Conservation (phyloP, 228 moss, liverwort and hornwort genomes). For the Sphagnum magellanicum region DNA sequence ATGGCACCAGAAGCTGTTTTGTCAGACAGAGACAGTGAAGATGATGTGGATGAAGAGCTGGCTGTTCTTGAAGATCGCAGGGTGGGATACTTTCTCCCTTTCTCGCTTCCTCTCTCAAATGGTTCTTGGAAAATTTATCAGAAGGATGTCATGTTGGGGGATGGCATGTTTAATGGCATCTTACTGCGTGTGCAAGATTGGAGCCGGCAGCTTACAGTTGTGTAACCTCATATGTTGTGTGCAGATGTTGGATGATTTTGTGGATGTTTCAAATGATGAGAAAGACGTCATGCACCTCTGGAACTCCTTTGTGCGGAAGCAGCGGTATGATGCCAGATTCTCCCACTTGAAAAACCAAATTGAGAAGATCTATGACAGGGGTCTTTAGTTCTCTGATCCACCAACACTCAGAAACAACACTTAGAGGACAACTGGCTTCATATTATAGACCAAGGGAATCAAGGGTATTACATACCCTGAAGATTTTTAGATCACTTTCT, state of each 20-base stretch:
- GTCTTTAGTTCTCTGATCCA: background rate
- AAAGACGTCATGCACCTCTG: constrained; percentile 98
- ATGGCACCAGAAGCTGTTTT: constrained; percentile 87
- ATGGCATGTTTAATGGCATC: background rate
- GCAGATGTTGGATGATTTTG: constrained; percentile 99
- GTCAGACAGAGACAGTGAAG: constrained; percentile 90
- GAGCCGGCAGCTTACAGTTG: too few species aligned
- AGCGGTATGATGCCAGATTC: constrained; percentile 36
- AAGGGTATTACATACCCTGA: background rate
- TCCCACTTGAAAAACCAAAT: too few species aligned
- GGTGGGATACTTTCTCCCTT: constrained; percentile 27
- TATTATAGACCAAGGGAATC: background rate
- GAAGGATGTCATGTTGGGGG: background rate
- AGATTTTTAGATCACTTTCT: too few species aligned
- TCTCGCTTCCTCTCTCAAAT: background rate
- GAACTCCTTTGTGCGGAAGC: constrained; percentile 97
- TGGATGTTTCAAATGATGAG: constrained; percentile 87
- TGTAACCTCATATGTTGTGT: background rate
- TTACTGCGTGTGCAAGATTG: too few species aligned
- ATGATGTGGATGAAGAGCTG: constrained; percentile 80
- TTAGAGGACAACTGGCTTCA: background rate
- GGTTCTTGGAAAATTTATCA: background rate
- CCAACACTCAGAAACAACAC: background rate
- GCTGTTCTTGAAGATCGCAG: constrained; percentile 94
- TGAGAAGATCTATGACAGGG: background rate